A percentile compares a stretch with the other conserved stretches of the same genome.
Evolutionary conservation across 2,329 filamentous ascomycete species (phyloP).

Genomic region (Elsinoe perseae): DNA sequence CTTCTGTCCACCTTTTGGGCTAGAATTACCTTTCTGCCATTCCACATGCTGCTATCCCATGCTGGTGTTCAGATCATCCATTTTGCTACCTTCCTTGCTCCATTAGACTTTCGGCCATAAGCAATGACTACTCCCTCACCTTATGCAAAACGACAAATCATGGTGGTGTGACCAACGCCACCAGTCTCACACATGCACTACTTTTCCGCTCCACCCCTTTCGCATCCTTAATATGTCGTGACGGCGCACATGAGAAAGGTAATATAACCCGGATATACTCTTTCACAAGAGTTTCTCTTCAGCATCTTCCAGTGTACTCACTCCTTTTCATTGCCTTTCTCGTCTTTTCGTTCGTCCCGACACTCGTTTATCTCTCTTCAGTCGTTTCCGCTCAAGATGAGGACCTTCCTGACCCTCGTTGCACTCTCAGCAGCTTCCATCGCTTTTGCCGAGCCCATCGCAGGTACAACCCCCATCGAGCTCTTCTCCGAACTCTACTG

Average conservation of each 20-base stretch:
- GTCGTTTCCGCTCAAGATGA: conserved; percentile 6
- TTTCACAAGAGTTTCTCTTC: neutral
- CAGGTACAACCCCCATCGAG: neutral
- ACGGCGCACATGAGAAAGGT: neutral
- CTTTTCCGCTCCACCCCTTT: neutral
- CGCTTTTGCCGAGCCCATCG: neutral
- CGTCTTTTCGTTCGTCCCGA: neutral
- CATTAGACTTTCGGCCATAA: neutral
- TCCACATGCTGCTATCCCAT: too few relatives aligned
- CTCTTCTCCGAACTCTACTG: neutral
- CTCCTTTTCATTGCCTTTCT: neutral
- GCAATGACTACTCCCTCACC: neutral
- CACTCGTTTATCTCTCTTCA: neutral
- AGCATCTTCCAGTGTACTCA: conserved; percentile 2
- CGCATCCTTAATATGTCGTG: neutral
- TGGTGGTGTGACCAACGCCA: neutral
- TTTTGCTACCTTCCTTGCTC: neutral
- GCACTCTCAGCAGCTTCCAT: neutral
- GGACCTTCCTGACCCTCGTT: neutral
- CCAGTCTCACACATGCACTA: neutral
- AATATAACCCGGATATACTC: neutral
- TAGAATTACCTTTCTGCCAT: too few relatives aligned
- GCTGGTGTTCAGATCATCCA: neutral
- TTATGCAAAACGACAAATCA: conserved; percentile 9
- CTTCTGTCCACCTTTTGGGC: too few relatives aligned